Evolutionary conservation across 768 basidiomycete genomes (phyloP).

Genomic region (Amanita fuliginea): DNA sequence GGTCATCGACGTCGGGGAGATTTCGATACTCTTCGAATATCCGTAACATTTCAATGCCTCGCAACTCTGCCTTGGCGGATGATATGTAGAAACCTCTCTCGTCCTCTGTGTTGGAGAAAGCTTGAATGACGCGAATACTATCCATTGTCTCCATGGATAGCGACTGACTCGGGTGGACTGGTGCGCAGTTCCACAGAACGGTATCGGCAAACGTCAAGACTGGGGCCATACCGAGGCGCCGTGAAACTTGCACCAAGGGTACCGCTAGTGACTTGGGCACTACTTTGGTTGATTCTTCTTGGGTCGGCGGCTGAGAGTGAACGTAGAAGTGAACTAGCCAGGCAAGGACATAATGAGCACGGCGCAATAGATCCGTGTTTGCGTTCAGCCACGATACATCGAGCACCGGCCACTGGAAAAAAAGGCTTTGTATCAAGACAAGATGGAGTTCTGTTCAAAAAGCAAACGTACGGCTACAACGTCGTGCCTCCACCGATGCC

Average conservation of each 20-base stretch:
- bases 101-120: constrained; percentile 79
- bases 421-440: constrained; percentile 1
- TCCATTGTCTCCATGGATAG: constrained; percentile 32
- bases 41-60: constrained; percentile 75
- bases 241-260: constrained; percentile 70
- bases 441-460: no score
- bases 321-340: constrained; percentile 88
- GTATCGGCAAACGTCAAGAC: constrained; percentile 94
- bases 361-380: constrained; percentile 56
- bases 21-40: constrained; percentile 83
- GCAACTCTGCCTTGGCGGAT: constrained; percentile 77
- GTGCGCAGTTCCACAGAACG: constrained; percentile 87
- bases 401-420: constrained; percentile 59
- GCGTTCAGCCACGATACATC: constrained; percentile 38
- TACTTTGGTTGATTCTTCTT: constrained; percentile 27
- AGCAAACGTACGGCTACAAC: constrained; percentile 45
- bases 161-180: constrained; percentile 44
- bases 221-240: constrained; percentile 75
- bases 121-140: constrained; percentile 64
- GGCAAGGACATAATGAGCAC: constrained; percentile 83
- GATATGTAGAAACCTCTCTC: constrained; percentile 81
- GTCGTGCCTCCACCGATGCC: constrained; percentile 58
- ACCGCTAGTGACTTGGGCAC: constrained; percentile 72
- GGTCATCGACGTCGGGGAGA: constrained; percentile 55
- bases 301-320: constrained; percentile 56